Percentiles rank a stretch among this genome's conserved stretches.
phyloP scores from a whole-genome alignment of 148 eudicot genomes.

The Vaccinium vitisidaea region DNA sequence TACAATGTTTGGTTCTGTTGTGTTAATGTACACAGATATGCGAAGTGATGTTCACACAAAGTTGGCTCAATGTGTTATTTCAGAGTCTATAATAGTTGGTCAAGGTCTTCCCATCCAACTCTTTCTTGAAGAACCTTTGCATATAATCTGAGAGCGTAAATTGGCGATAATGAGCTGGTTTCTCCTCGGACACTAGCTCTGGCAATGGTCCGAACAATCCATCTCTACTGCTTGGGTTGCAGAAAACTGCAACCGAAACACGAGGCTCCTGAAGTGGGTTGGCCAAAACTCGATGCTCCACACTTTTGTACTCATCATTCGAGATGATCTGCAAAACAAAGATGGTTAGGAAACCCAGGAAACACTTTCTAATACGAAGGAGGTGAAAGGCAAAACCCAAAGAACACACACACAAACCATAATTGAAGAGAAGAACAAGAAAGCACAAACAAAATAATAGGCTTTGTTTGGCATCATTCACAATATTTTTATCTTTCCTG shows the following conservation, averaged over 20 bases:
- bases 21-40: background rate
- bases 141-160: slow-evolving; percentile 39
- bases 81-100: slow-evolving; percentile 33
- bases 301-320: slow-evolving; percentile 58
- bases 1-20: background rate
- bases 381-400: background rate
- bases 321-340: slow-evolving; percentile 51
- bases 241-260: slow-evolving; percentile 52
- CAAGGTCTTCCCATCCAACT: slow-evolving; percentile 49
- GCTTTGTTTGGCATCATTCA: background rate
- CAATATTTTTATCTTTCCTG: background rate
- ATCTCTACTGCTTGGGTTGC: slow-evolving; percentile 49
- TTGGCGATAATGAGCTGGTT: slow-evolving; percentile 49
- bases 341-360: background rate
- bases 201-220: slow-evolving; percentile 54
- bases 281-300: slow-evolving; percentile 62
- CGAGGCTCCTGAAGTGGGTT: slow-evolving; percentile 43
- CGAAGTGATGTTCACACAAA: background rate
- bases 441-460: slow-evolving; percentile 10
- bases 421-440: background rate
- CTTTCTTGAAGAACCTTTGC: slow-evolving; percentile 53
- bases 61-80: background rate
- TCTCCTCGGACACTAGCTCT: slow-evolving; percentile 45
- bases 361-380: background rate
- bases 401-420: background rate